A percentile compares a stretch with the other conserved stretches of the same genome.
Evolutionary conservation across 805 yeast genomes (phyloP).

Genomic region (Barnettozyma siamensis): DNA sequence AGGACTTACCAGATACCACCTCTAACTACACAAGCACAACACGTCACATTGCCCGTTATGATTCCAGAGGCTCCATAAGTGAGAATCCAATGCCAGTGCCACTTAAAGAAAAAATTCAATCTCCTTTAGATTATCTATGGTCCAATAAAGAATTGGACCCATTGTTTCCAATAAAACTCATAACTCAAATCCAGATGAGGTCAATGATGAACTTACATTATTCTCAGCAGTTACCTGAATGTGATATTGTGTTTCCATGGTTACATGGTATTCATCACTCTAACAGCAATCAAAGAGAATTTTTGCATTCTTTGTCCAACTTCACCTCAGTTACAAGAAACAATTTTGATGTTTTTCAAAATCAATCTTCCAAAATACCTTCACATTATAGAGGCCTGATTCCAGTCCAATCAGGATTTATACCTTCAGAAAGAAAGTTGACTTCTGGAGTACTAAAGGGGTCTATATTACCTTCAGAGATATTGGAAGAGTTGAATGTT

Average conservation of each 20-base stretch:
- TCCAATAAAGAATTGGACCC: conserved; percentile 11
- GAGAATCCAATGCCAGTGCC: not conserved
- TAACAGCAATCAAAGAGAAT: conserved; percentile 20
- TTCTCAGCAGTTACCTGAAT: conserved; percentile 47
- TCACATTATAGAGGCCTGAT: conserved; percentile 18
- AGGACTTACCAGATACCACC: not conserved
- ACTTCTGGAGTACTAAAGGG: conserved; percentile 46
- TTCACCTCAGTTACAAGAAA: conserved; percentile 19
- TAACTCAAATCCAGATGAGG: conserved; percentile 17
- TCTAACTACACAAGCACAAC: conserved; percentile 6
- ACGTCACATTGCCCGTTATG: conserved; percentile 5
- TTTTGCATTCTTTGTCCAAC: conserved; percentile 17
- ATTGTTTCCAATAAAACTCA: conserved; percentile 18
- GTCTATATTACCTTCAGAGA: conserved; percentile 47
- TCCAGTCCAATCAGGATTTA: conserved; percentile 24
- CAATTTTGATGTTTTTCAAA: conserved; percentile 18
- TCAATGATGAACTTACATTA: conserved; percentile 19
- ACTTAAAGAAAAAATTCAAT: conserved; percentile 5
- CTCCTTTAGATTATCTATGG: conserved; percentile 21
- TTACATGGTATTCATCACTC: conserved; percentile 54
- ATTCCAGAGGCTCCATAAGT: conserved; percentile 1
- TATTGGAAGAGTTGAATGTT: conserved; percentile 44
- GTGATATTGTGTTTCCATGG: conserved; percentile 81
- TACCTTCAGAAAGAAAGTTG: conserved; percentile 29
- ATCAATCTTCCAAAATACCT: conserved; percentile 17